Conservation (phyloP, 164 flowering plant species). For the Annona cherimola region DNA sequence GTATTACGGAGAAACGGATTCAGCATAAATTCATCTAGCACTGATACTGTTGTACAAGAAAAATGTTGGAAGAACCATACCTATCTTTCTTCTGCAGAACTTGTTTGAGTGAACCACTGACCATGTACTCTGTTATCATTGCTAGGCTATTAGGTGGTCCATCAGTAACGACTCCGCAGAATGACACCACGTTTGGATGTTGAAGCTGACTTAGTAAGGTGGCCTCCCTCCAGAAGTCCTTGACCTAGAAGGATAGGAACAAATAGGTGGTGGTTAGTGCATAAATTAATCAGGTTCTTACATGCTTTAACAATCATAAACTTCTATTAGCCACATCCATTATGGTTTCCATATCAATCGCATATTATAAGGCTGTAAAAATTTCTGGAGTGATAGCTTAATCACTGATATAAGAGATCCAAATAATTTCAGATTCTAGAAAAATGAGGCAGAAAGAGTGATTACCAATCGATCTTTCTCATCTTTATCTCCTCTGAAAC, state of each 20-base stretch:
- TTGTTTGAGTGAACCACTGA: constrained; percentile 49
- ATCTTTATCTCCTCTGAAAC: constrained; percentile 23
- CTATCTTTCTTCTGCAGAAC: constrained; percentile 37
- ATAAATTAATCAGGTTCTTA: constrained; percentile 2
- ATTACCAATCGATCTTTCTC: constrained; percentile 34
- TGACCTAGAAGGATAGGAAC: constrained; percentile 17
- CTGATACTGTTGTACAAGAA: not conserved
- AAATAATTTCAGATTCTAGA: too few relatives aligned
- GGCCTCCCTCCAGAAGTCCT: constrained; percentile 50
- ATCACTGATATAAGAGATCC: too few relatives aligned
- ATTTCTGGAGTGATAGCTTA: too few relatives aligned
- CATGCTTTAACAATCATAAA: too few relatives aligned
- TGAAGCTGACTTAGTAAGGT: constrained; percentile 31
- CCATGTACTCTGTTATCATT: constrained; percentile 49
- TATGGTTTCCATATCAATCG: too few relatives aligned
- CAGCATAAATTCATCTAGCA: not conserved
- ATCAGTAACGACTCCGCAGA: constrained; percentile 46
- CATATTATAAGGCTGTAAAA: too few relatives aligned
- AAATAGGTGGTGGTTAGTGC: not conserved
- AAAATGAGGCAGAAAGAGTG: not conserved
- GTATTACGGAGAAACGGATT: not conserved
- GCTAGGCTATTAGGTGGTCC: constrained; percentile 36
- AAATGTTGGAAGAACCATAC: constrained; percentile 27
- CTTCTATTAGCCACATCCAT: too few relatives aligned
- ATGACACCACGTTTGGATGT: constrained; percentile 50